Evolutionary conservation across 2,329 filamentous ascomycete species (phyloP), one percentile per base, ranked within the genome.

Genomic region (Xylariaceae sp.): DNA sequence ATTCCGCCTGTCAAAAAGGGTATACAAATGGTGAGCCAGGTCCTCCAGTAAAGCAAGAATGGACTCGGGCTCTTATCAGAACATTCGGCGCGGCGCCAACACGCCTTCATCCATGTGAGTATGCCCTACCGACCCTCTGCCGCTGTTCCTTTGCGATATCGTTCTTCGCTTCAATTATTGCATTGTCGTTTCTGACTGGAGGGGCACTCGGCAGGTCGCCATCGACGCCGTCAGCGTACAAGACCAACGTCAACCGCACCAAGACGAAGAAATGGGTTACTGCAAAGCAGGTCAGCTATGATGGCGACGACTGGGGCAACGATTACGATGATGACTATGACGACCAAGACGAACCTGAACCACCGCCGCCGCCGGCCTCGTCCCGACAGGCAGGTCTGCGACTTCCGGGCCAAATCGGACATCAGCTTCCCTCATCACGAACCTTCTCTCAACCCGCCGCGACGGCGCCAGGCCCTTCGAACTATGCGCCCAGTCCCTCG

Each of bases 201-300:
- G 18, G 28, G 45, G 31, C 16, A 34, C 5, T 45, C 1, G 18
- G 31, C 31, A 56, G 54, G 31, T 22, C 44, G 12, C 9, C 47
- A 14, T 42, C 46, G n/a, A 28, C 44, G 6, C 28, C 50, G 12
- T 54, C 48, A 36, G 47, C 71, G 22, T 96, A 92, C 73, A 88
- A 89, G 68, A 83, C 90, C 47, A 95, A 96, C 69, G 86, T 97
- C 45, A 93, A 89, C 72, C 86, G 93, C 56, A 82, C 85, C 50
- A 96, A 96, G 74, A 97, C 92, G 50, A 89, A 87, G 72, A 96
- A 96, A 81, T 97, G 93, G 93, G 87, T 93, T 36, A 88, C 96
- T 64, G 93, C 93, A 34, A 93, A 92, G 70, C 79, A 84, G 53
- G 86, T 88, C 62, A 89, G 84, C 66, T 97, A 97, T 66, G 92